Conservation (phyloP, 1,284 basidiomycete genomes). For the Sphagnurus paluster region DNA sequence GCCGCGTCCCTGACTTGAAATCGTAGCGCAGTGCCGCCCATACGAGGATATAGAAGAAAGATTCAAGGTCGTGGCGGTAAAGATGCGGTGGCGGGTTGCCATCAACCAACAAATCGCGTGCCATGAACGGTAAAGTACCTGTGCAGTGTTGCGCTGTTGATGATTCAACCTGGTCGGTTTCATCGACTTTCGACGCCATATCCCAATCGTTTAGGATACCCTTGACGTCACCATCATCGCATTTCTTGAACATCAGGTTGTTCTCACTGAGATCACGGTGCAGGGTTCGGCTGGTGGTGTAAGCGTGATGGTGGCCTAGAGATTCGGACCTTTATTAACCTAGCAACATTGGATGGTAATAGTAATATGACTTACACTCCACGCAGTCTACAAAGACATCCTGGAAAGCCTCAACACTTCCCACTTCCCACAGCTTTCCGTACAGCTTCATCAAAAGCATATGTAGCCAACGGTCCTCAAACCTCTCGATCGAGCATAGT, state of each 20-base stretch:
- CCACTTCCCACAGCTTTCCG: conserved; percentile 19
- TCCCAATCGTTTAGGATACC: conserved; percentile 13
- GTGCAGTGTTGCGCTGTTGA: conserved; percentile 8
- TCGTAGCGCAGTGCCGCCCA: conserved; percentile 11
- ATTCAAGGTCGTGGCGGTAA: conserved; percentile 11
- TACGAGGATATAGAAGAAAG: conserved; percentile 9
- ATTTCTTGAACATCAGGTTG: conserved; percentile 5
- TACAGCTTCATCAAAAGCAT: conserved; percentile 17
- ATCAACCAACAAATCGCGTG: conserved; percentile 7
- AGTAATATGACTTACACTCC: conserved; percentile 18
- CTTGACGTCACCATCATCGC: not conserved
- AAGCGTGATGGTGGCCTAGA: conserved; percentile 21
- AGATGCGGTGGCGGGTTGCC: conserved; percentile 7
- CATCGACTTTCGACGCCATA: conserved; percentile 6
- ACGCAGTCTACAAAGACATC: conserved; percentile 21
- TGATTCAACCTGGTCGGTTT: not conserved
- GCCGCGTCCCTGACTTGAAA: not conserved
- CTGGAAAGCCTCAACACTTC: conserved; percentile 19
- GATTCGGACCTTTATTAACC: not conserved
- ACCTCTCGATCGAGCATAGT: not conserved
- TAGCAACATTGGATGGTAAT: not conserved
- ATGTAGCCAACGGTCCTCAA: conserved; percentile 9
- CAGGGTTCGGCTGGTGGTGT: conserved; percentile 10
- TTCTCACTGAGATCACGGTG: conserved; percentile 23
- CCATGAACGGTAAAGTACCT: conserved; percentile 12